Conservation (phyloP, 1,284 basidiomycete species). For the Pholiota adiposa region DNA sequence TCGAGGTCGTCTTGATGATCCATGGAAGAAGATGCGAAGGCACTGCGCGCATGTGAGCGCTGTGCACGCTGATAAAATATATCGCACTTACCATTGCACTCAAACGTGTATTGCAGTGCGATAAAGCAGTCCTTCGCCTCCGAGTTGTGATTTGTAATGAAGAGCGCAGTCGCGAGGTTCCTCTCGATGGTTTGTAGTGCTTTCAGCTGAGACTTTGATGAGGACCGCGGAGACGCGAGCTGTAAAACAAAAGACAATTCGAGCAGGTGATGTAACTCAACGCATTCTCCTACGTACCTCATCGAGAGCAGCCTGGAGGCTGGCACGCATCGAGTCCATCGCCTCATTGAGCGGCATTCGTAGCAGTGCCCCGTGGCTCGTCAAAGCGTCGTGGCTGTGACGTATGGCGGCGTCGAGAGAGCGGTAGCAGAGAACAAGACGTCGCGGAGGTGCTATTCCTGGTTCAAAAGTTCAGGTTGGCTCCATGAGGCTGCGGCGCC, state of each 20-base stretch:
- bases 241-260: constrained; percentile 31
- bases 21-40: constrained; percentile 62
- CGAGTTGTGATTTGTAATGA: constrained; percentile 38
- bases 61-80: neutral
- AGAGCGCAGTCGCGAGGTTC: constrained; percentile 60
- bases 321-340: constrained; percentile 43
- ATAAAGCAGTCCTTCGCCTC: constrained; percentile 59
- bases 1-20: constrained; percentile 47
- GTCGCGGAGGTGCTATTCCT: neutral
- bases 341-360: constrained; percentile 29
- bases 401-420: no score
- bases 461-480: neutral
- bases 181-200: constrained; percentile 63
- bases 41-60: constrained; percentile 43
- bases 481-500: neutral
- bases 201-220: constrained; percentile 48
- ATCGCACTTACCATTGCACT: constrained; percentile 68
- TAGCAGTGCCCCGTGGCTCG: neutral
- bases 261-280: neutral
- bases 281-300: constrained; percentile 51
- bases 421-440: neutral
- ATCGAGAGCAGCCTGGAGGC: constrained; percentile 66
- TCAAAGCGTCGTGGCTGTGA: no score
- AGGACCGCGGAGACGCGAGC: constrained; percentile 65
- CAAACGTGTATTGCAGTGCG: constrained; percentile 72